Evolutionary conservation across 2,329 filamentous ascomycete species (phyloP), one percentile per base, ranked within the genome.

Genomic region (Penicillium sp.): DNA sequence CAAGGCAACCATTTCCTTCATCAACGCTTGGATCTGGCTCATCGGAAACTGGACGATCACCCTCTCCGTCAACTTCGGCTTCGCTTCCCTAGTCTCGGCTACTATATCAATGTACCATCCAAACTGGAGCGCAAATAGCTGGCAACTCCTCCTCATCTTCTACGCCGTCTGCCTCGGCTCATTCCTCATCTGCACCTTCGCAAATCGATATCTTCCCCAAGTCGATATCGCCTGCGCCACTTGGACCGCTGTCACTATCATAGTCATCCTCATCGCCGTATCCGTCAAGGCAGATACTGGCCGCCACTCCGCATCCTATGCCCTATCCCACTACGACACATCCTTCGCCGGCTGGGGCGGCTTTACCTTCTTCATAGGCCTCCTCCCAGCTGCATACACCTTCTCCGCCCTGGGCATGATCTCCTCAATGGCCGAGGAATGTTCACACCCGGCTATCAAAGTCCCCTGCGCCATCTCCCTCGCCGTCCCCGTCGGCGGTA

Each of bases 71-170:
- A 81, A 81, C 63, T 81, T 81, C 53, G 79, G 78, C 4, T 81
- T 82, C 51, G 80, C 81, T 1, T 80, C 76, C 1, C 62, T 85
- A 42, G 70, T 84, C 30, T 76, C 77, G 2, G 80, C 77, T 0
- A 76, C 76, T 0, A 65, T 81, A 4, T 74, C 77, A 2, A 77
- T 85, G 58, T 84, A 79, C 58, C 76, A 81, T 47, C 78, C 80
- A 0, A 74, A 79, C 51, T 83, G 79, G 65, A 71, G 64, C 0
- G 71, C 80, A 41, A 78, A 76, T 39, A 66, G 75, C 25, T 90
- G 86, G 77, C 86, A 90, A 68, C 76, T 88, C 16, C 83, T 88
- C 51, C 74, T 90, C 20, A 83, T 89, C 56, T 90, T 90, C 73
- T 80, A 88, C 60, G 86, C 74, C 44, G 78, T 90, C 56, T 88